Conservation (phyloP, 176 grass and related monocot species). For the Raddia guianensis region DNA sequence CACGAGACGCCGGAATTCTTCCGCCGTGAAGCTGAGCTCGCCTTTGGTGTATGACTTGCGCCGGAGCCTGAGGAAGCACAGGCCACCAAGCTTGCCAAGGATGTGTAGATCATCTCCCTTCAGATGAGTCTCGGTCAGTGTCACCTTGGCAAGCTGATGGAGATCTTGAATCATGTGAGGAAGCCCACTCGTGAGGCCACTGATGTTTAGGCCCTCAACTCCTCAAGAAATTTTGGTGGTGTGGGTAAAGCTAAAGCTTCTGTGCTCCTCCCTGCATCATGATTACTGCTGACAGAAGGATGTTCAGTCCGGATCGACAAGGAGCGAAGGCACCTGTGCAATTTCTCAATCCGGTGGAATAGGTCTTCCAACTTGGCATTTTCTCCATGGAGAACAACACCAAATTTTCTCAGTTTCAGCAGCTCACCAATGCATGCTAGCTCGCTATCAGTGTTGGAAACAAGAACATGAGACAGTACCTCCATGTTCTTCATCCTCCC, state of each 20-base stretch:
- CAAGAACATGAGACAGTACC: no score
- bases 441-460: neutral
- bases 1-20: no score
- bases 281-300: no score
- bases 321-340: neutral
- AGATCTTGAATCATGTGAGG: neutral
- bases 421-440: neutral
- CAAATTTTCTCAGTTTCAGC: neutral
- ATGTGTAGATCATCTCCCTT: neutral
- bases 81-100: no score
- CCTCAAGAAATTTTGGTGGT: neutral
- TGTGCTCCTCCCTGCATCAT: no score
- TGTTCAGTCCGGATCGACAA: neutral
- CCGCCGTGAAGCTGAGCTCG: no score
- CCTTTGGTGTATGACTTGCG: no score
- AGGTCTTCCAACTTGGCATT: neutral
- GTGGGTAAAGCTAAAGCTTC: no score
- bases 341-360: neutral
- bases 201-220: conserved; percentile 8
- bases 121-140: conserved; percentile 14
- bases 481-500: no score
- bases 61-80: no score
- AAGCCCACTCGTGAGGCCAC: neutral
- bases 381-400: neutral
- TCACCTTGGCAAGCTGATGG: neutral